A percentile compares a stretch with the other conserved stretches of the same genome.
Evolutionary conservation across 1,284 basidiomycete species (phyloP).

Genomic region (Stygiomarasmius scandens): DNA sequence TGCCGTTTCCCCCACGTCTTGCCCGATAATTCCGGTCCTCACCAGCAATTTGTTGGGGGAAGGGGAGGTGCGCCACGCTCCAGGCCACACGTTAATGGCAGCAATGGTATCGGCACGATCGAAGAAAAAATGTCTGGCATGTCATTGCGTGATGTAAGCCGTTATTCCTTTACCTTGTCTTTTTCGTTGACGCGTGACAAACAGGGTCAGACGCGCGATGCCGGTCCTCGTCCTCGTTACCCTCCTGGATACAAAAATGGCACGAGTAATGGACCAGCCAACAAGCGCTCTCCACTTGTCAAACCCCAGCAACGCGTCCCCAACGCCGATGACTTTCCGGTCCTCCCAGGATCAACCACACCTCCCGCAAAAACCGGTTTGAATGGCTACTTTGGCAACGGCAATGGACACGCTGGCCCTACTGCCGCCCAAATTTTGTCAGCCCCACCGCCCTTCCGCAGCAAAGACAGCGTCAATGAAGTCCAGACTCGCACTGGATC

Average conservation of each 20-base stretch:
- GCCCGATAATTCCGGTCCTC: conserved; percentile 50
- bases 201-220: conserved; percentile 32
- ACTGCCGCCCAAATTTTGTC: conserved; percentile 80
- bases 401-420: conserved; percentile 50
- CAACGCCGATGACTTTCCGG: conserved; percentile 88
- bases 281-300: conserved; percentile 38
- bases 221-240: conserved; percentile 42
- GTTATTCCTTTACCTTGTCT: not conserved
- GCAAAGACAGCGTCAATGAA: conserved; percentile 47
- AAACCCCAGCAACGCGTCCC: conserved; percentile 70
- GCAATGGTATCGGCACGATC: conserved; percentile 7
- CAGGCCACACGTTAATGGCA: conserved; percentile 36
- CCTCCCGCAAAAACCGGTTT: conserved; percentile 55
- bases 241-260: conserved; percentile 46
- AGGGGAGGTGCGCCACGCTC: conserved; percentile 26
- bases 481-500: conserved; percentile 39
- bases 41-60: conserved; percentile 46
- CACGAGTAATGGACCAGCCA: conserved; percentile 42
- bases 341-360: conserved; percentile 65
- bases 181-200: conserved; percentile 41
- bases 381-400: conserved; percentile 45
- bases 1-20: conserved; percentile 82
- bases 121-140: conserved; percentile 18
- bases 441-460: conserved; percentile 58
- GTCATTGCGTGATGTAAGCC: conserved; percentile 18